phyloP scores from a whole-genome alignment of 805 yeast species.

The Myxozyma lipomycoides region DNA sequence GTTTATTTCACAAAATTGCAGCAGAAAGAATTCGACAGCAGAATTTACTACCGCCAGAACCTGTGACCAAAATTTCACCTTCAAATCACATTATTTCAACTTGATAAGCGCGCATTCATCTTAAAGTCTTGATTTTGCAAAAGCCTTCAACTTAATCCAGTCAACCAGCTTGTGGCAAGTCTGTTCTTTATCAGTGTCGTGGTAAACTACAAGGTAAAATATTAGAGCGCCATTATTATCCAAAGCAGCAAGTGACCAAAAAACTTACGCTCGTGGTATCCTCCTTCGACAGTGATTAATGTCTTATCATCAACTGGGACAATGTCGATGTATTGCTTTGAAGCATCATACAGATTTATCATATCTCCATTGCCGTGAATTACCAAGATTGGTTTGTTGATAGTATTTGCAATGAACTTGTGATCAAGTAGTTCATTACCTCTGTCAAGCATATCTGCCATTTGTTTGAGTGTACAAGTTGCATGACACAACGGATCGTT shows the following conservation, averaged over 20 bases:
- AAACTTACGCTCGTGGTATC: conserved; percentile 28
- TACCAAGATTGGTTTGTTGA: conserved; percentile 38
- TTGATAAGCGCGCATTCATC: neutral
- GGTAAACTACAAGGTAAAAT: too few relatives aligned
- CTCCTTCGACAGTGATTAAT: conserved; percentile 26
- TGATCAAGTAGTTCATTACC: conserved; percentile 36
- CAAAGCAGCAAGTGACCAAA: too few relatives aligned
- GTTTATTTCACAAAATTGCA: conserved; percentile 1
- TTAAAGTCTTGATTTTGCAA: neutral
- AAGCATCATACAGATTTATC: conserved; percentile 25
- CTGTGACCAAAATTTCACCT: too few relatives aligned
- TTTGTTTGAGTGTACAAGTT: conserved; percentile 34
- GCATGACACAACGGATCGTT: conserved; percentile 34
- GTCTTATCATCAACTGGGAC: conserved; percentile 29
- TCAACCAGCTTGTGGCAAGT: neutral
- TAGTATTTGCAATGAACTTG: conserved; percentile 31
- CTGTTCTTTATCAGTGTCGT: neutral
- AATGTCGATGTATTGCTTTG: conserved; percentile 27
- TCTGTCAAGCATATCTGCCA: conserved; percentile 36
- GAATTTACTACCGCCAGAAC: too few relatives aligned
- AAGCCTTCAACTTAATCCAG: neutral
- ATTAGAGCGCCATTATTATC: neutral
- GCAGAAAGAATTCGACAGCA: too few relatives aligned
- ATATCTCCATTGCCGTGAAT: conserved; percentile 35
- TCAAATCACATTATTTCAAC: too few relatives aligned